Evolutionary conservation across 352 stramenopile species (phyloP), one percentile per base, ranked within the genome.

Genomic region (Aphanomyces stellatus): DNA sequence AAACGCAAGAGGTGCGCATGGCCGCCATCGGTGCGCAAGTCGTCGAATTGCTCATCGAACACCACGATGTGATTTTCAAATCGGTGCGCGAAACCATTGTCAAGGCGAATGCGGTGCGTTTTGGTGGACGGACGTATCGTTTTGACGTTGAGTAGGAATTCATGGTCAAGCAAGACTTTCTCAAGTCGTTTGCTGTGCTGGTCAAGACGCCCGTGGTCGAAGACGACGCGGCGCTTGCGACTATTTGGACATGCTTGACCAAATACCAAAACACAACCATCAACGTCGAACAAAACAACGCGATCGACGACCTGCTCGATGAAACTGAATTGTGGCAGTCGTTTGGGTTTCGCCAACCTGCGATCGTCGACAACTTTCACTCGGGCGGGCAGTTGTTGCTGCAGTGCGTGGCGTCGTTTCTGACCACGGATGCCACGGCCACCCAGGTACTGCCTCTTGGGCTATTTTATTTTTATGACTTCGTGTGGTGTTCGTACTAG

Each of bases 1-100:
- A 56, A 22, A 31, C 31, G 28, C 48, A 48, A 33, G 22, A 69
- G 5, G 27, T 40, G 30, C 48, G 33, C 69, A 25, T 70, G 64
- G 4, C 28, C 19, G 69, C n/a, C 22, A 57, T 62, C 7, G 57
- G 53, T 5, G 69, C 51, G 0, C 80, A 90, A 55, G 77, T 93
- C 25, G 76, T 93, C 17, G 83, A 93, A 65, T 69, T 79, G 19
- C 88, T 93, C 78, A 88, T 93, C 41, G 55, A 81, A 42, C 78
- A 93, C 69, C 81, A 90, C 33, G 75, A 86, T 10, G 73, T 72
- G 4, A 91, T 93, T 61, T 93, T 93, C 61, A 75, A 91, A 55
- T 73, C 78, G 42, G 74, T 94, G 2, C 79, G 82, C 7, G 65
- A 82, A 15, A 76, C 81, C 51, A 75, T 91, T 27, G 80, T 78